Base-by-base conservation (phyloP, 345 rosid genomes). In the Eucalyptus pauciflora region DNA sequence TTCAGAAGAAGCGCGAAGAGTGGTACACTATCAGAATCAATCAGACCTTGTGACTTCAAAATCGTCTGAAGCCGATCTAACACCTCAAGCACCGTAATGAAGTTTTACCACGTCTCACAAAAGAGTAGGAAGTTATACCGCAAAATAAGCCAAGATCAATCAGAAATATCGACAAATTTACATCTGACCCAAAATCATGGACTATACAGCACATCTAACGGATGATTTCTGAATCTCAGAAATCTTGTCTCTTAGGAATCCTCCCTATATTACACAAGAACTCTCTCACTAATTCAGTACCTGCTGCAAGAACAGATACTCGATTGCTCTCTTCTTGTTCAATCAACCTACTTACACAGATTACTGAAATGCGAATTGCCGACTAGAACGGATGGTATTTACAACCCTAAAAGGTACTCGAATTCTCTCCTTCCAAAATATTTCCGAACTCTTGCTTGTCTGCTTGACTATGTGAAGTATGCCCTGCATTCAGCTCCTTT, bases 271-370 rank as follows among this genome's bases (percentile, higher is more conserved):
- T 92, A 92, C 96, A 93, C 69, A 83, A 89, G 46, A 76, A 49
- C 58, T 49, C 76, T 88, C 67, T 37, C 48, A 20, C 86, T 49
- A 29, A 69, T 37, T 56, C 48, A 37, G 52, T 27, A 69, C 58
- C 27, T 14, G 27, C 79, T 67, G 31, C 52, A 64, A 43, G 43
- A 87, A 88, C 86, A 76, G 54, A 88, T 2, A 13, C 49, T 33
- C 7, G 58, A 13, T 16, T 20, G 50, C 85, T 90, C 81, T 52
- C 76, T 79, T 89, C 80, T 52, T 67, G 87, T 91, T 89, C 90
- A 89, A 90, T 93, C 91, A 91, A 90, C 91, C 88, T 93, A 94
- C 89, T 92, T 93, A 93, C 93, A 92, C 51, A 46, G 86, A 92
- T 43, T 43, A 90, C 88, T 89, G 89, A 90, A 89, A 90, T 88